These are phyloP conservation scores for Colletotrichum zoysiae DNA, from an alignment of 2,329 filamentous ascomycete genomes.

Conservation along the genomic window DNA sequence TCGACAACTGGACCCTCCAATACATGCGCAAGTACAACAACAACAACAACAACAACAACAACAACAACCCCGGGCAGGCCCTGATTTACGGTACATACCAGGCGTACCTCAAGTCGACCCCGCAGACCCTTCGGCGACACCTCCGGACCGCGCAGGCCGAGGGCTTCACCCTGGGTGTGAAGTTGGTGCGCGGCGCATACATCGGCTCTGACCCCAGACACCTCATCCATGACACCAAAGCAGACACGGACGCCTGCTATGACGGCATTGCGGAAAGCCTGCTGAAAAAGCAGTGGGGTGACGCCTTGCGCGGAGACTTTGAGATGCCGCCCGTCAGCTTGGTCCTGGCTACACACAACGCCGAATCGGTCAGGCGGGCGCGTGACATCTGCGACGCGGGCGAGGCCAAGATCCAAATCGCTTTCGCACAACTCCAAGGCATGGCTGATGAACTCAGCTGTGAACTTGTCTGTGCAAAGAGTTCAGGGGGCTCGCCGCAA, in stretches of 20 bases:
- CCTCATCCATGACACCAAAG: conserved; percentile 79
- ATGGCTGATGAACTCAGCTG: conserved; percentile 96
- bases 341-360: conserved; percentile 88
- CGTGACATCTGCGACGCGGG: conserved; percentile 64
- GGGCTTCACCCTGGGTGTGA: conserved; percentile 77
- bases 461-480: conserved; percentile 59
- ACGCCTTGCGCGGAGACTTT: conserved; percentile 46
- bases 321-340: conserved; percentile 71
- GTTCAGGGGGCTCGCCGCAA: conserved; percentile 16
- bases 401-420: conserved; percentile 54
- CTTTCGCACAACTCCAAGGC: conserved; percentile 57
- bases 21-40: conserved; percentile 84
- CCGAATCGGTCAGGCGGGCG: conserved; percentile 73
- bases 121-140: conserved; percentile 69
- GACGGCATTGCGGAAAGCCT: conserved; percentile 77
- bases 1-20: conserved; percentile 83
- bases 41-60: conserved; percentile 68
- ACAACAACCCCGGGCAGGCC: conserved; percentile 70
- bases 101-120: conserved; percentile 77
- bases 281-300: conserved; percentile 72
- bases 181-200: conserved; percentile 82
- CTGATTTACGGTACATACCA: conserved; percentile 87
- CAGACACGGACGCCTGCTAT: conserved; percentile 78
- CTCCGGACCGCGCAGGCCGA: conserved; percentile 69
- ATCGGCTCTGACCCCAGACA: conserved; percentile 76